A percentile compares a stretch with the other conserved stretches of the same genome.
Evolutionary conservation across 169 alveolate species (phyloP).

Genomic region (Amoebophrya sp.): DNA sequence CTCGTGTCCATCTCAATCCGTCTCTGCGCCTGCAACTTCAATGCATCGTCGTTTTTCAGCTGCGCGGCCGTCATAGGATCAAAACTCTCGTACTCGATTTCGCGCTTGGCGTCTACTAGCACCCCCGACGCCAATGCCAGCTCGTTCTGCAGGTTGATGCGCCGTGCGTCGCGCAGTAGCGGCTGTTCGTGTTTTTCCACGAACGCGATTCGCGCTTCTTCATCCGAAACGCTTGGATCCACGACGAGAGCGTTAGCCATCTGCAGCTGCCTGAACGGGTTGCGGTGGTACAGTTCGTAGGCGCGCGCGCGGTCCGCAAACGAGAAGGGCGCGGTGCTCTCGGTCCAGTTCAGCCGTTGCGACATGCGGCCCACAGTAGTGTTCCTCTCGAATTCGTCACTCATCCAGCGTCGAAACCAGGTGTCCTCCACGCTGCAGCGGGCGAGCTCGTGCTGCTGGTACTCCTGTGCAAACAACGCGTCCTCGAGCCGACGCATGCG

Average conservation of each 20-base stretch:
- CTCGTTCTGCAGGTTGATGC: not conserved
- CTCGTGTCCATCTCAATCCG: not conserved
- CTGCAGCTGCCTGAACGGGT: not conserved
- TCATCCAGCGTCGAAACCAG: not conserved
- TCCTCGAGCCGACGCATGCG: not conserved
- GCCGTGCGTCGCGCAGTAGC: not conserved
- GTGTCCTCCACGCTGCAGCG: not conserved
- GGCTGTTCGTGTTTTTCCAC: slow-evolving; percentile 7
- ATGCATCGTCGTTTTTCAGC: not conserved
- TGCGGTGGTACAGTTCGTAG: not conserved
- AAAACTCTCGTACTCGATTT: not conserved
- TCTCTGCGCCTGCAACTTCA: not conserved
- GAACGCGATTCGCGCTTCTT: not conserved
- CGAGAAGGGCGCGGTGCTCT: not conserved
- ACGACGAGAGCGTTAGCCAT: not conserved
- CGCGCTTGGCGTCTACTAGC: not conserved
- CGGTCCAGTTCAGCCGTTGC: not conserved
- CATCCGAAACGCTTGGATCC: not conserved
- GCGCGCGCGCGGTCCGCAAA: slow-evolving; percentile 22
- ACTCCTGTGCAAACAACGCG: not conserved
- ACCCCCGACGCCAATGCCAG: not conserved
- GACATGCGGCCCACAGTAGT: not conserved
- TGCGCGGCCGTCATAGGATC: not conserved
- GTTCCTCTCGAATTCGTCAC: not conserved
- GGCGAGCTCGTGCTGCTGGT: not conserved